Evolutionary conservation across 2,329 filamentous ascomycete genomes (phyloP).

Genomic region (Fusarium sacchari): DNA sequence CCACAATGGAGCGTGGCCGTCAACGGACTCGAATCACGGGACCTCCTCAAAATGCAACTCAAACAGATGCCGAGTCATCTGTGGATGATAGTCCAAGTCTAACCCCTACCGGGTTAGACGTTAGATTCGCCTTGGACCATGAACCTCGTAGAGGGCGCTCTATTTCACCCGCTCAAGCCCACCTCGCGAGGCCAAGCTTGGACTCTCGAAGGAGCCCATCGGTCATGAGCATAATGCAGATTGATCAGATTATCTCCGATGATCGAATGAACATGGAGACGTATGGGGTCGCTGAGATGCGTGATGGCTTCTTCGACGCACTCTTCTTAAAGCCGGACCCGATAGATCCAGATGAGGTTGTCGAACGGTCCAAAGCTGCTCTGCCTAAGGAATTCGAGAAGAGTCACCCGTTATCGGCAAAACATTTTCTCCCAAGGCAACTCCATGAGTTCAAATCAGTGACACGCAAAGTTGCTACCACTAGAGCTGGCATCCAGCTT

Average conservation of each 20-base stretch:
- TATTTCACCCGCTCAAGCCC: slow-evolving; percentile 16
- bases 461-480: slow-evolving; percentile 54
- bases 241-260: slow-evolving; percentile 49
- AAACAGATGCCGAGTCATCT: slow-evolving; percentile 12
- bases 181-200: slow-evolving; percentile 32
- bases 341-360: slow-evolving; percentile 51
- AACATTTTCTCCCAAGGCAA: slow-evolving; percentile 59
- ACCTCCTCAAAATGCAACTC: slow-evolving; percentile 4
- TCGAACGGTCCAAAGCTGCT: slow-evolving; percentile 54
- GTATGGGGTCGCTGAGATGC: slow-evolving; percentile 55
- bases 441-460: slow-evolving; percentile 56
- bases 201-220: slow-evolving; percentile 44
- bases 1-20: slow-evolving; percentile 9
- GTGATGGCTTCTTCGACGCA: slow-evolving; percentile 61
- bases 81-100: slow-evolving; percentile 23
- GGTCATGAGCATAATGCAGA: slow-evolving; percentile 46
- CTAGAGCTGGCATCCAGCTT: slow-evolving; percentile 61
- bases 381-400: slow-evolving; percentile 60
- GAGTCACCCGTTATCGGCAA: slow-evolving; percentile 57
- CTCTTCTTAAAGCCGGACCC: slow-evolving; percentile 57
- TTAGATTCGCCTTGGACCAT: slow-evolving; percentile 3
- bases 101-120: slow-evolving; percentile 38
- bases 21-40: slow-evolving; percentile 10
- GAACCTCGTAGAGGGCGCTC: slow-evolving; percentile 3
- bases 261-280: slow-evolving; percentile 51